These are phyloP conservation scores for Zymoseptoria ardabiliae DNA, from an alignment of 2,329 filamentous ascomycete genomes.

Conservation along the genomic window DNA sequence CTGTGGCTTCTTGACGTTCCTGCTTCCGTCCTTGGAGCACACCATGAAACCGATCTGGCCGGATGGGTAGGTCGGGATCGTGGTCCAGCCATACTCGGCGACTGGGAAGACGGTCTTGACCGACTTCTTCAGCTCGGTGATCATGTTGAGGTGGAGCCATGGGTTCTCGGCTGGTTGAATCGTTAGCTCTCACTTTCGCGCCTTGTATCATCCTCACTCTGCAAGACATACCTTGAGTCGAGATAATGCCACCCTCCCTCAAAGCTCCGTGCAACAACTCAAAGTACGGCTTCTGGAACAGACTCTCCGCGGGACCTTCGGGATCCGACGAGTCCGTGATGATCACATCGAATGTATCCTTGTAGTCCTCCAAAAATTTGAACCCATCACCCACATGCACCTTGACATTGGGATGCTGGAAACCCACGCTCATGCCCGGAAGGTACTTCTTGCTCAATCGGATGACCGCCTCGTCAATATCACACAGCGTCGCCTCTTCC, in stretches of 20 bases:
- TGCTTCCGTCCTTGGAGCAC: conserved; percentile 86
- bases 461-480: conserved; percentile 99
- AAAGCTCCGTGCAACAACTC: conserved; percentile 85
- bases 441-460: conserved; percentile 98
- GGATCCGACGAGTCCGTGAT: conserved; percentile 98
- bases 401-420: conserved; percentile 84
- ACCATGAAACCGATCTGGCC: conserved; percentile 99
- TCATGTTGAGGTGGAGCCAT: conserved; percentile 94
- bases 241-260: conserved; percentile 93
- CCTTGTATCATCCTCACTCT: conserved; percentile 99
- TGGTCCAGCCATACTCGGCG: conserved; percentile 98
- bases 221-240: conserved; percentile 80
- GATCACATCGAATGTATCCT: conserved; percentile 98
- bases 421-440: conserved; percentile 85
- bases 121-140: conserved; percentile 90
- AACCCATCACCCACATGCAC: conserved; percentile 94
- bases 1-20: conserved; percentile 77
- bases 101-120: conserved; percentile 96
- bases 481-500: conserved; percentile 92
- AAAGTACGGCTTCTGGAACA: conserved; percentile 99
- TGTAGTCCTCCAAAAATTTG: conserved; percentile 94
- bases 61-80: conserved; percentile 96
- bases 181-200: conserved; percentile 52
- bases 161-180: conserved; percentile 65
- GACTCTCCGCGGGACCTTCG: conserved; percentile 87